These are phyloP conservation scores for Fraxinus paxiana DNA, from an alignment of 305 asterid genomes.

Conservation along the genomic window DNA sequence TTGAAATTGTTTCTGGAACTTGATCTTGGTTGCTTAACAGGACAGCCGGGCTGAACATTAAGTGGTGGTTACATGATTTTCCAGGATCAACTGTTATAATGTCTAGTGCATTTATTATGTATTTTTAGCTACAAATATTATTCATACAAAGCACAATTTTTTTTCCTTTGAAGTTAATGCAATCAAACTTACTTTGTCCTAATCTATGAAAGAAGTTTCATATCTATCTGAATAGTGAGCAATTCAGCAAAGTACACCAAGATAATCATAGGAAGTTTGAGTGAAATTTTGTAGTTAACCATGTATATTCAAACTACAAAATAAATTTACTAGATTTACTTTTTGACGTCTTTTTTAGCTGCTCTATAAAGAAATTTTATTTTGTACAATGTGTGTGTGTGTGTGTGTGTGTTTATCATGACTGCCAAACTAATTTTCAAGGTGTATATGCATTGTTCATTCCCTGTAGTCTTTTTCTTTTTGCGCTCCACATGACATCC, in stretches of 20 bases:
- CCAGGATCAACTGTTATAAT: background rate
- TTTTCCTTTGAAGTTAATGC: background rate
- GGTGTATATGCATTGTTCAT: background rate
- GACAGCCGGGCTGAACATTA: background rate
- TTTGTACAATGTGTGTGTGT: background rate
- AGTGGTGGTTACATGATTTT: background rate
- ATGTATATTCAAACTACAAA: background rate
- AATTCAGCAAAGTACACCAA: background rate
- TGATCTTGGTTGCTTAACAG: background rate
- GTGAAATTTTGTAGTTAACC: background rate
- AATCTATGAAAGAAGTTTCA: background rate
- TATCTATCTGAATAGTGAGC: background rate
- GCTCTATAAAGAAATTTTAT: background rate
- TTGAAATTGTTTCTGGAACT: background rate
- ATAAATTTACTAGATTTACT: background rate
- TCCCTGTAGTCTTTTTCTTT: background rate
- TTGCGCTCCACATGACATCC: slow-evolving; percentile 6
- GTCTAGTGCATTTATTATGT: background rate
- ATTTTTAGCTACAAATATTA: background rate
- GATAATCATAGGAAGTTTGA: background rate
- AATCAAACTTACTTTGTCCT: background rate
- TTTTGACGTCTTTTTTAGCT: background rate
- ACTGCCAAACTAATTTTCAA: background rate
- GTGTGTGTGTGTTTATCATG: background rate
- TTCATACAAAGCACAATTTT: background rate